Base-by-base conservation (phyloP, 2,329 filamentous ascomycete genomes). In the Trichophyton mentagrophytes region DNA sequence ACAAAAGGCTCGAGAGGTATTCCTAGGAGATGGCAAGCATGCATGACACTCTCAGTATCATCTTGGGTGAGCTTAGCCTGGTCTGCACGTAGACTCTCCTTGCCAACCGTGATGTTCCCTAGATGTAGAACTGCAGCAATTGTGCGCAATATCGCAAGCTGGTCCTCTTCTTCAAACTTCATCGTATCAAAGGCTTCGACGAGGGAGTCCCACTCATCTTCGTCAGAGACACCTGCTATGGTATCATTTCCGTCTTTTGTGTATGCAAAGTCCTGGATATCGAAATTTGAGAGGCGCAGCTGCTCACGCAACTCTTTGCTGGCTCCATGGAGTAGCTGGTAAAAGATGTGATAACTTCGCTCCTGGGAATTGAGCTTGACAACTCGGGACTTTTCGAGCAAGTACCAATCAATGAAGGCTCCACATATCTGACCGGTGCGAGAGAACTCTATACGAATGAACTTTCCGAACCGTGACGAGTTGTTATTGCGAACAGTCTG, bases 401-500 rank as follows among this genome's bases (percentile, higher is more conserved):
- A 80, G 74, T 97, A 99, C 93, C 93, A 99, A 72, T 99, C 91
- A 66, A 99, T 97, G 75, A 90, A 96, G 22, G 93, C 93, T 40
- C 95, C 95, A 3, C 88, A 88, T 66, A 99, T 99, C 60, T 93
- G 88, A 30, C 95, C 95, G 40, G 83, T 83, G 25, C 88, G 82
- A 38, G 85, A 90, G 74, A 99, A 96, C 71, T 96, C 90, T 69
- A 99, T 99, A 57, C 95, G 84, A 71, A 99, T 99, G 69, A 99
- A 99, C 73, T 99, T 99, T 70, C 93, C 93, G 69, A 99, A 99
- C 65, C 93, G 85, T 3, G 93, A 99, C 0, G 93, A 99, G 72
- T 99, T 99, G 77, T 99, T 93, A 73, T 99, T 99, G 60, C 93
- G 84, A 33, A 99, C 90, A 0, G 93, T 99, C 72, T 99, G 95